Base-by-base conservation (phyloP, 2,329 filamentous ascomycete species). In the Stachybotrys echinatus region DNA sequence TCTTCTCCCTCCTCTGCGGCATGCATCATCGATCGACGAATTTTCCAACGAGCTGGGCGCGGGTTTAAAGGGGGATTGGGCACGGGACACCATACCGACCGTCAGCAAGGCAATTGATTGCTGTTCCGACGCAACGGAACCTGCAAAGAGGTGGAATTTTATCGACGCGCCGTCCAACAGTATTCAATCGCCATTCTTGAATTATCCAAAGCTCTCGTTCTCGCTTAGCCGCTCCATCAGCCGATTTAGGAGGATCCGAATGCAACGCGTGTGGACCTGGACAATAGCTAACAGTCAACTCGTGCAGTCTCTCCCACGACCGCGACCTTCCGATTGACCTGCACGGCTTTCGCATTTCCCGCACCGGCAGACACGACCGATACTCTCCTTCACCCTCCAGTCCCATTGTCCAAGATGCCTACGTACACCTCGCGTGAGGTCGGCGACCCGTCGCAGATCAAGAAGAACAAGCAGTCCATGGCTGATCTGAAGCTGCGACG, bases 401-500 rank as follows among this genome's bases (percentile, higher is more conserved):
- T 54, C 51, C 48, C 56, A 56, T 45, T 60, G 53, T 52, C 54
- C 67, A 78, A 68, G 55, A 84, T 85, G 81, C 80, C 83, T 71
- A 76, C 81, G 58, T 86, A 85, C 72, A 84, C 81, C 51, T 84
- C 82, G 45, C 79, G 83, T 61, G 83, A 86, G 65, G 80, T 82
- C 54, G 81, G 80, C 71, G 83, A 86, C 66, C 80, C 81, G 68
- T 81, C 80, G 63, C 81, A 85, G 68, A 81, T 84, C 62, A 84
- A 82, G 80, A 95, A 92, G 77, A 97, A 95, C 78, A 96, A 96
- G 80, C 94, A 97, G 76, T 96, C 90, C 69, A 97, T 99, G 89
- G 92, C 92, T 61, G 94, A 99, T 71, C 83, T 99, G 58, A 99
- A 99, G 81, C 84, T 97, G 64, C 87, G 94, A 65, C 88, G 94